These are phyloP conservation scores for Corylus heterophylla DNA, from an alignment of 306 rosid genomes.

Conservation along the genomic window DNA sequence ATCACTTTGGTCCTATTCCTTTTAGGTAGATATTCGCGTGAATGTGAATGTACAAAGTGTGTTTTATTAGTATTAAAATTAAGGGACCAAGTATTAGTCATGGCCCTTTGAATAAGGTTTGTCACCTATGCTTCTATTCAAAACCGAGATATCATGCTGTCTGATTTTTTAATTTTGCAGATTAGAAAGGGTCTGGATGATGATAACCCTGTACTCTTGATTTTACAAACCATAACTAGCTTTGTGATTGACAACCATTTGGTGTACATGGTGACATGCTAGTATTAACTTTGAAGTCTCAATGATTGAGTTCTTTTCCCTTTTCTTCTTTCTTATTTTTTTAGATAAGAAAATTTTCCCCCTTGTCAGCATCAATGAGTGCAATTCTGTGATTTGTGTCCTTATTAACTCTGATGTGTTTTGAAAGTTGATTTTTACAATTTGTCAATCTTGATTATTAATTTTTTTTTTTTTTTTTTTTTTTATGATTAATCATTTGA, in stretches of 20 bases:
- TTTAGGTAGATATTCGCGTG: not conserved
- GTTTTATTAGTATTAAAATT: not conserved
- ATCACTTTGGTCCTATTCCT: not conserved
- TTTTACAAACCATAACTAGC: not conserved
- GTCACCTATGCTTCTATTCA: not conserved
- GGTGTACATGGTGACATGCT: not conserved
- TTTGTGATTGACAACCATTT: not conserved
- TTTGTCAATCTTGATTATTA: not conserved
- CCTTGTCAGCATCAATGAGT: not conserved
- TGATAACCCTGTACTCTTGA: not conserved
- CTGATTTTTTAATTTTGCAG: not conserved
- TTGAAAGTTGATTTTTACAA: too few species aligned
- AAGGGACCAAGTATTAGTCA: not conserved
- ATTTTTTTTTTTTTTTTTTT: too few species aligned
- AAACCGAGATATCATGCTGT: not conserved
- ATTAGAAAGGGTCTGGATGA: not conserved
- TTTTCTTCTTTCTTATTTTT: too few species aligned
- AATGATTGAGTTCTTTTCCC: not conserved
- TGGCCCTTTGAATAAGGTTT: not conserved
- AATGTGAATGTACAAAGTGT: not conserved
- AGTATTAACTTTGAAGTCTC: not conserved
- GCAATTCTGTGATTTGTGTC: not conserved
- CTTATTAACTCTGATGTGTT: not conserved
- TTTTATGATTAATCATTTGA: not conserved
- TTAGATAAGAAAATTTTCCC: too few species aligned